These are phyloP conservation scores for Atalantia buxifolia DNA, from an alignment of 345 rosid genomes.

Conservation along the genomic window DNA sequence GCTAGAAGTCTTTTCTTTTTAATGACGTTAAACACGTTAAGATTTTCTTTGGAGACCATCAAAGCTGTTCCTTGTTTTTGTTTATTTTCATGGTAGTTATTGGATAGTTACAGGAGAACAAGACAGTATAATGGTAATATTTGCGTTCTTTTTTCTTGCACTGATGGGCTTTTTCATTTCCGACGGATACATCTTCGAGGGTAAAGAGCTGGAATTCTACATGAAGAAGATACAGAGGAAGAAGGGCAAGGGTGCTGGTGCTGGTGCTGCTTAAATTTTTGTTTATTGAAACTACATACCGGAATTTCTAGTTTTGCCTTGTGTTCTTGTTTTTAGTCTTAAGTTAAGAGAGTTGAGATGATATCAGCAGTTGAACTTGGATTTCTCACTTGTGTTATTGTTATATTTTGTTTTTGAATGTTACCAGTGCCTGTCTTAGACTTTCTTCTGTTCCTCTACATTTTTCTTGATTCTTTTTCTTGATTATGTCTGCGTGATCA, in stretches of 20 bases:
- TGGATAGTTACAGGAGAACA: background rate
- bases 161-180: background rate
- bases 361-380: conserved; percentile 8
- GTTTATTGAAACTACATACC: no score
- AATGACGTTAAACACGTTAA: background rate
- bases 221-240: conserved; percentile 82
- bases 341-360: background rate
- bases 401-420: background rate
- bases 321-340: background rate
- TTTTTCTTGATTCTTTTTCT: no score
- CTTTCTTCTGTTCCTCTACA: background rate
- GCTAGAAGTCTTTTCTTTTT: background rate
- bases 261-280: conserved; percentile 49
- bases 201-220: conserved; percentile 73
- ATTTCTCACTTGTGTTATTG: background rate
- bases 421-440: background rate
- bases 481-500: no score
- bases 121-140: background rate
- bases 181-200: conserved; percentile 62
- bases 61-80: no score
- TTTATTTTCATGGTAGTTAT: background rate
- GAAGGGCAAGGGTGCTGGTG: conserved; percentile 81
- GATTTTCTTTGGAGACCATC: no score
- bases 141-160: background rate
- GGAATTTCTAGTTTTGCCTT: background rate